Evolutionary conservation across 1,284 basidiomycete species (phyloP), one percentile per base, ranked within the genome.

Genomic region (Termitomyces sp.): DNA sequence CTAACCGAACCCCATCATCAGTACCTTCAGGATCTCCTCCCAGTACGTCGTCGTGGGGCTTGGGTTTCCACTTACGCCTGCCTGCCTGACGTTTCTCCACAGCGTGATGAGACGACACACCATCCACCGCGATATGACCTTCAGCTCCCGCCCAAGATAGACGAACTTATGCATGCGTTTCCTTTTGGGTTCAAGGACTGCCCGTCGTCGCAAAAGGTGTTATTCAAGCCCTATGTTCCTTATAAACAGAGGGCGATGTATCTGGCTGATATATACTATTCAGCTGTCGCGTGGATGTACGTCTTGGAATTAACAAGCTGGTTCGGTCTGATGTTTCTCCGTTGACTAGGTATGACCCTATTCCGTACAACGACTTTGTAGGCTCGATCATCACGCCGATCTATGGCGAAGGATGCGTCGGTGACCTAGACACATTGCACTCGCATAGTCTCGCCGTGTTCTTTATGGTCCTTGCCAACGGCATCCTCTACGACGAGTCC

Each of bases 371-470:
- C 4, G 74, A 78, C 30, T 75, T 79, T 54, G 59, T 71, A 37
- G 52, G 48, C 9, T 64, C 62, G 16, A 67, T 78, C 33, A 37
- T 78, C 24, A 61, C 70, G n/a, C 68, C 69, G 4, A 68, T 80
- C 10, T 79, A 79, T 56, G 64, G 64, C 16, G 52, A 60, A n/a
- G 49, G 63, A 7, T 66, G 63, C 3, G 59, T 63, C 38, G 57
- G 64, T 11, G 64, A 62, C 40, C 58, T 74, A n/a, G 66, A 73
- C 18, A 49, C 43, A 7, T 51, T 79, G 10, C 75, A 77, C 49
- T 66, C 77, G 1, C 79, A 81, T 56, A 64, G 68, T 26, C 66
- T 81, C 10, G 67, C 79, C 8, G 67, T 78, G 19, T 77, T 81
- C 59, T 80, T 80, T 58, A 70, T 75, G 43, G 53, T 77, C 14